Conservation (phyloP, 768 basidiomycete genomes). For the Leccinum boreale region DNA sequence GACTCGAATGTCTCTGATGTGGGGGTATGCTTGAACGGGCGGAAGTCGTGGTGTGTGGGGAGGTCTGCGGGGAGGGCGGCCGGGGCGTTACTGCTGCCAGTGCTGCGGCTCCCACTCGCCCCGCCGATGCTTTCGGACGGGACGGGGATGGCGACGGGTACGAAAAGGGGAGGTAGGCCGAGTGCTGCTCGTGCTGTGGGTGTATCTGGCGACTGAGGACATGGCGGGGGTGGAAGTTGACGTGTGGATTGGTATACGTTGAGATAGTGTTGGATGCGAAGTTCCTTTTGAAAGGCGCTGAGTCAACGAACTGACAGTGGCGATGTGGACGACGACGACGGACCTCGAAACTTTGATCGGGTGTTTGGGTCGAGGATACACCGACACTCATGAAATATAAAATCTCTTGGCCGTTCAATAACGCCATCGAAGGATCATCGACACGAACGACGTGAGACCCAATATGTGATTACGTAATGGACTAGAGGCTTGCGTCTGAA, state of each 20-base stretch:
- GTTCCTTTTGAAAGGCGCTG: slow-evolving; percentile 40
- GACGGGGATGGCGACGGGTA: slow-evolving; percentile 34
- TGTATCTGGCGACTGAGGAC: slow-evolving; percentile 45
- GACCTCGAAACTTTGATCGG: slow-evolving; percentile 30
- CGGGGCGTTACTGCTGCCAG: background rate
- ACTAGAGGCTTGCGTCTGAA: no score
- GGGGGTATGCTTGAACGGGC: slow-evolving; percentile 16
- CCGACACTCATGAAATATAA: slow-evolving; percentile 30
- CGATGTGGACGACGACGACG: background rate
- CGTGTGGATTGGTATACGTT: slow-evolving; percentile 45
- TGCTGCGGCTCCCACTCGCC: background rate
- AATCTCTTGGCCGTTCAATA: slow-evolving; percentile 12
- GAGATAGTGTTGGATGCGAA: slow-evolving; percentile 53
- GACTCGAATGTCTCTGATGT: slow-evolving; percentile 33
- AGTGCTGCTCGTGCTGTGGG: slow-evolving; percentile 41
- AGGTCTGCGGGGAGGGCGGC: slow-evolving; percentile 15
- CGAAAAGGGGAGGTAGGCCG: slow-evolving; percentile 50
- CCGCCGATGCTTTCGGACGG: slow-evolving; percentile 1
- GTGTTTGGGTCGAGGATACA: slow-evolving; percentile 7
- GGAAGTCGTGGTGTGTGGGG: slow-evolving; percentile 25
- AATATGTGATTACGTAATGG: slow-evolving; percentile 4
- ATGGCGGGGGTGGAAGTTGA: slow-evolving; percentile 42
- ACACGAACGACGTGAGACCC: background rate
- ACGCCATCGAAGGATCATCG: slow-evolving; percentile 8
- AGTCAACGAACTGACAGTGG: no score